phyloP scores from a whole-genome alignment of 345 rosid species.

The Passiflora organensis region DNA sequence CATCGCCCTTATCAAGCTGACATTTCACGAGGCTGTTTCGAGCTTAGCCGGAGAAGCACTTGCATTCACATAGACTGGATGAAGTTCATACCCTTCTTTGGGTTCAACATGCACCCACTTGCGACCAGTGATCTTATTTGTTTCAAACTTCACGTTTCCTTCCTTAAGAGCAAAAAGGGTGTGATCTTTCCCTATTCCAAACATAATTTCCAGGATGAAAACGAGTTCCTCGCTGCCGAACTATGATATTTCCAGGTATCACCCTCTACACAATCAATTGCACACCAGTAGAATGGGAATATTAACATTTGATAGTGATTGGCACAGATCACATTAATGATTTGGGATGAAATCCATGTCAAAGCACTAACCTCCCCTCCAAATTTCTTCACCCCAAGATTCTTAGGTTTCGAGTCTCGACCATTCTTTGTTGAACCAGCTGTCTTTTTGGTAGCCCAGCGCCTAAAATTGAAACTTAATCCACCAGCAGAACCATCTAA shows the following conservation, averaged over 20 bases:
- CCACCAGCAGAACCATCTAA: constrained; percentile 56
- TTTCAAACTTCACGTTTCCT: constrained; percentile 74
- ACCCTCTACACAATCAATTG: constrained; percentile 39
- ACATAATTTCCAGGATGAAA: constrained; percentile 89
- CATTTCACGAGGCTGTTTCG: constrained; percentile 15
- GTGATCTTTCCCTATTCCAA: constrained; percentile 71
- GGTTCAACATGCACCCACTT: constrained; percentile 77
- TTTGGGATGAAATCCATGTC: no score
- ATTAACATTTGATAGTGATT: no score
- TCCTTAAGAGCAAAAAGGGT: constrained; percentile 65
- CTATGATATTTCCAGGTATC: constrained; percentile 84
- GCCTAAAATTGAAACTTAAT: constrained; percentile 58
- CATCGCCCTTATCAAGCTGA: no score
- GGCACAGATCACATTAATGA: no score
- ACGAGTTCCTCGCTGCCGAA: constrained; percentile 69
- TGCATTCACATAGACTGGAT: constrained; percentile 59
- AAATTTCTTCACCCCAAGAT: constrained; percentile 88
- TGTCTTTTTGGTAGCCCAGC: constrained; percentile 82
- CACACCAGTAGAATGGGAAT: neutral
- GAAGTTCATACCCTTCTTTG: constrained; percentile 66
- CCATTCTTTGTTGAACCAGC: constrained; percentile 93
- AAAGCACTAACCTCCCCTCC: constrained; percentile 64
- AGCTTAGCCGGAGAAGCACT: neutral
- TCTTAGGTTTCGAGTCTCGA: constrained; percentile 77
- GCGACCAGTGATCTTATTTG: constrained; percentile 57